Evolutionary conservation across 164 flowering plant species (phyloP).

Genomic region (Vitis cinerea): DNA sequence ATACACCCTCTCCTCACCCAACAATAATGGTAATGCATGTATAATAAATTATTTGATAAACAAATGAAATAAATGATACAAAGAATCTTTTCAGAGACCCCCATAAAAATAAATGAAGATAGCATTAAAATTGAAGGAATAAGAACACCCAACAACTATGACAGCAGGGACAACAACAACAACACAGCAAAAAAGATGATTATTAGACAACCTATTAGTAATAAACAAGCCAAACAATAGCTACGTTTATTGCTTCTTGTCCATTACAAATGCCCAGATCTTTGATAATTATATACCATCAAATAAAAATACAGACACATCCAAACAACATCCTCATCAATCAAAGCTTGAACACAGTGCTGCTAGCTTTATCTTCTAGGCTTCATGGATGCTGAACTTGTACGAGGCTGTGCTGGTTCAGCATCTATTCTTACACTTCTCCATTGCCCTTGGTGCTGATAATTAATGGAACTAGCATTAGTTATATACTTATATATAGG

Average conservation of each 20-base stretch:
- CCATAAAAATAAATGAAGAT: background rate
- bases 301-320: slow-evolving; percentile 35
- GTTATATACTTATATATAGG: too few relatives aligned
- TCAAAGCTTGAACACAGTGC: background rate
- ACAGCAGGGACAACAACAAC: slow-evolving; percentile 21
- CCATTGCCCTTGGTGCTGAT: slow-evolving; percentile 41
- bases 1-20: background rate
- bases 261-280: slow-evolving; percentile 34
- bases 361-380: background rate
- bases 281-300: slow-evolving; percentile 29
- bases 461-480: background rate
- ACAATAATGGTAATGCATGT: background rate
- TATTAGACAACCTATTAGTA: slow-evolving; percentile 19
- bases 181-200: slow-evolving; percentile 9
- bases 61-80: slow-evolving; percentile 2
- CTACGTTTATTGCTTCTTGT: slow-evolving; percentile 38
- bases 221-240: slow-evolving; percentile 31
- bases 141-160: slow-evolving; percentile 33
- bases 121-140: slow-evolving; percentile 18
- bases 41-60: slow-evolving; percentile 12
- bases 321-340: slow-evolving; percentile 9
- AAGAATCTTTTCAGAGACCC: slow-evolving; percentile 20
- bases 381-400: background rate
- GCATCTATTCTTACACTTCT: slow-evolving; percentile 38
- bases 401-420: slow-evolving; percentile 7